Conservation (phyloP, 2,329 filamentous ascomycete genomes). For the Fusarium siculi region DNA sequence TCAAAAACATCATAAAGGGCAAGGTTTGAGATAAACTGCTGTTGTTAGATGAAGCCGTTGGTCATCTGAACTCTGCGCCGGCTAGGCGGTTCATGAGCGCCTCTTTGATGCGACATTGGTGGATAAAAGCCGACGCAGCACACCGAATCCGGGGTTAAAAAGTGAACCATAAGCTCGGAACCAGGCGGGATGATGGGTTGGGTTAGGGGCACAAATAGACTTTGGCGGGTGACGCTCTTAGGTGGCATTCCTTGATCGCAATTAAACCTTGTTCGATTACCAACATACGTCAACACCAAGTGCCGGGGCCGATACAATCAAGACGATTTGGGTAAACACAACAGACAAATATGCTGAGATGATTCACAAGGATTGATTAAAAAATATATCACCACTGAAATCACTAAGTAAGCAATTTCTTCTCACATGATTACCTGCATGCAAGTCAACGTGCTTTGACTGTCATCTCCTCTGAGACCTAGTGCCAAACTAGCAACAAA, state of each 20-base stretch:
- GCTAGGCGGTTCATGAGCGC: background rate
- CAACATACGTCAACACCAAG: background rate
- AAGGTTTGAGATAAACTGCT: background rate
- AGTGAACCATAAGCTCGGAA: background rate
- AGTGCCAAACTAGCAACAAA: background rate
- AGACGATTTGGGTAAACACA: accelerated
- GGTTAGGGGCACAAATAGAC: background rate
- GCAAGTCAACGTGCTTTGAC: background rate
- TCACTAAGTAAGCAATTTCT: background rate
- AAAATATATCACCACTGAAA: accelerated
- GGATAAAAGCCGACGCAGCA: background rate
- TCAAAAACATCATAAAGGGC: too few species aligned
- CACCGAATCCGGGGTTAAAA: background rate
- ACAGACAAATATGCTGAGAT: background rate
- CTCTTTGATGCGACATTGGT: background rate
- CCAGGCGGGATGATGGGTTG: background rate
- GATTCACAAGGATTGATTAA: accelerated
- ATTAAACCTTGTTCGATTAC: background rate
- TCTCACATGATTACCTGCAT: too few species aligned
- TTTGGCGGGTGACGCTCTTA: background rate
- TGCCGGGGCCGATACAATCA: background rate
- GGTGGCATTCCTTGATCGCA: background rate
- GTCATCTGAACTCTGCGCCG: background rate
- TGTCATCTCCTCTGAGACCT: background rate
- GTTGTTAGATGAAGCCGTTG: background rate